phyloP scores from a whole-genome alignment of 2,329 filamentous ascomycete genomes.

The Furcasterigmium sp. region DNA sequence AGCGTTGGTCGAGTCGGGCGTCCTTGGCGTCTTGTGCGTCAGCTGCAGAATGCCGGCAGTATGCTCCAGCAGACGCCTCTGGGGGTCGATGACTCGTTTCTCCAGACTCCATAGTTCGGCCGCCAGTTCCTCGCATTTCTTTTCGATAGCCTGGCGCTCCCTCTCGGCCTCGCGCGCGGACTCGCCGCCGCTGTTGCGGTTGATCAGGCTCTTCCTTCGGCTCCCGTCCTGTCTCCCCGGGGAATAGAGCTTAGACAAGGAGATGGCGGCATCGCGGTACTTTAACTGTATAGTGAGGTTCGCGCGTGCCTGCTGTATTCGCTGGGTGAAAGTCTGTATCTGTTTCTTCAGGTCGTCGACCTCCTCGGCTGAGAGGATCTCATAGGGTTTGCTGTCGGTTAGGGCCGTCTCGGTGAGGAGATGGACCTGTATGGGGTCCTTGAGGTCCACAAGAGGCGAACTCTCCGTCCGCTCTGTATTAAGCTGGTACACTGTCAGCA shows the following conservation, averaged over 20 bases:
- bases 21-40: constrained; percentile 73
- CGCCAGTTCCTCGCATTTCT: constrained; percentile 80
- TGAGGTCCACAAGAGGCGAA: constrained; percentile 54
- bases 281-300: constrained; percentile 89
- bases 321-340: constrained; percentile 62
- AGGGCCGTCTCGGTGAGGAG: constrained; percentile 91
- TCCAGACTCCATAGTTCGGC: constrained; percentile 76
- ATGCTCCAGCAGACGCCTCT: constrained; percentile 76
- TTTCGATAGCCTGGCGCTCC: constrained; percentile 68
- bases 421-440: constrained; percentile 78
- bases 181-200: constrained; percentile 42
- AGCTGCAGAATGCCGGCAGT: constrained; percentile 89
- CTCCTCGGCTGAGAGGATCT: constrained; percentile 85
- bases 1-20: constrained; percentile 33
- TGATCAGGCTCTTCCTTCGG: constrained; percentile 39
- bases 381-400: constrained; percentile 77
- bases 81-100: constrained; percentile 67
- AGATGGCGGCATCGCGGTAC: constrained; percentile 87
- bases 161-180: constrained; percentile 60
- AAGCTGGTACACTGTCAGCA: constrained; percentile 29
- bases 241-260: constrained; percentile 75
- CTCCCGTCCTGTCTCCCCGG: constrained; percentile 44
- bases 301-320: constrained; percentile 75
- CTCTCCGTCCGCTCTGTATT: constrained; percentile 48
- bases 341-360: constrained; percentile 90